These are phyloP conservation scores for Arabidopsis lyrata DNA, from an alignment of 441 rosid genomes.

Conservation along the genomic window DNA sequence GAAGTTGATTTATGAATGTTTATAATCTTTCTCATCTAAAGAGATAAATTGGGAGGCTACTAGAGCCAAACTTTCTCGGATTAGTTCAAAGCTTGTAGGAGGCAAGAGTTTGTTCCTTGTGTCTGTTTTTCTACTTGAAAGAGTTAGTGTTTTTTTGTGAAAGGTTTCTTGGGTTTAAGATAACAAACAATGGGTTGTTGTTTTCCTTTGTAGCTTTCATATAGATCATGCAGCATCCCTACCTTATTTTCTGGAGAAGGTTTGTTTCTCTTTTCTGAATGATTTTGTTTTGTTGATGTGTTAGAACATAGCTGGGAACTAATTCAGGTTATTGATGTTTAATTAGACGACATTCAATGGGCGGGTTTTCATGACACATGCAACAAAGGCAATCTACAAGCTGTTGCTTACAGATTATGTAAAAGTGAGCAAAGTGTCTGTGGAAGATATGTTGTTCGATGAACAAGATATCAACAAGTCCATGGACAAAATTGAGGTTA, in stretches of 20 bases:
- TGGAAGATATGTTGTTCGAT: conserved; percentile 92
- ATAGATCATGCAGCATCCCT: conserved; percentile 97
- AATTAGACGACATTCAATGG: conserved; percentile 94
- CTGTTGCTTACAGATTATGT: conserved; percentile 84
- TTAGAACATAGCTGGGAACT: neutral
- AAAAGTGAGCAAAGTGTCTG: conserved; percentile 91
- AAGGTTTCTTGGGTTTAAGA: conserved; percentile 17
- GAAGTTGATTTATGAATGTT: neutral
- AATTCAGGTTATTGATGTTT: conserved; percentile 27
- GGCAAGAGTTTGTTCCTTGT: neutral
- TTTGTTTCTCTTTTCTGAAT: conserved; percentile 42
- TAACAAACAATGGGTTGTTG: conserved; percentile 6
- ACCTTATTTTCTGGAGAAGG: conserved; percentile 94
- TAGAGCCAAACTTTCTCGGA: conserved; percentile 4
- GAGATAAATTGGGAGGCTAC: neutral
- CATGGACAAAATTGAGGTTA: conserved; percentile 93
- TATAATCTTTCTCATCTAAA: neutral
- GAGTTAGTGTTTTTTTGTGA: neutral
- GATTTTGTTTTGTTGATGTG: too few species aligned
- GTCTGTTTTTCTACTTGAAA: conserved; percentile 4
- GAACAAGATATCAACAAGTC: conserved; percentile 85
- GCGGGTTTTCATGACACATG: conserved; percentile 93
- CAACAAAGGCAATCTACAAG: conserved; percentile 90
- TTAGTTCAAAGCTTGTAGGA: conserved; percentile 11
- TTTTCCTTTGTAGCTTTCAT: conserved; percentile 78